A percentile compares a stretch with the other conserved stretches of the same genome.
phyloP scores from a whole-genome alignment of 2,329 filamentous ascomycete genomes.

The Arthroderma sp. region DNA sequence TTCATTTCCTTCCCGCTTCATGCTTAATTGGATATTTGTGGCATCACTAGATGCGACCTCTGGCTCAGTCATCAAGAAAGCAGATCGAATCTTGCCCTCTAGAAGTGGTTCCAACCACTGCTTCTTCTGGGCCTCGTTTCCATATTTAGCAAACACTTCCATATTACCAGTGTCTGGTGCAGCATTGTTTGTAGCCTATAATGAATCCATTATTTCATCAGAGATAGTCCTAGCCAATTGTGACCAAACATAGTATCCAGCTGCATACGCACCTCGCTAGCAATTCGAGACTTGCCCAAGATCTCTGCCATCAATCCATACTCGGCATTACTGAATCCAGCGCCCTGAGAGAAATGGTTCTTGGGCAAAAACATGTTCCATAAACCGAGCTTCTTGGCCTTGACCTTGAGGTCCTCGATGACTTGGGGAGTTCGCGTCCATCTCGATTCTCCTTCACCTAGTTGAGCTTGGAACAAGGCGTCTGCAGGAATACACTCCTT shows the following conservation, averaged over 20 bases:
- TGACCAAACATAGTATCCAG: background rate
- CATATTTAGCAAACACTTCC: constrained; percentile 88
- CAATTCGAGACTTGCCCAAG: constrained; percentile 71
- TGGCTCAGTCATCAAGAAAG: constrained; percentile 90
- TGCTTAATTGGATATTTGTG: constrained; percentile 77
- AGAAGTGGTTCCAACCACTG: constrained; percentile 71
- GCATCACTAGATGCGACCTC: constrained; percentile 81
- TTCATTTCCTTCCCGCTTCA: constrained; percentile 69
- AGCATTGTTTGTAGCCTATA: constrained; percentile 66
- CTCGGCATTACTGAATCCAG: constrained; percentile 88
- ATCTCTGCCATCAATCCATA: constrained; percentile 97
- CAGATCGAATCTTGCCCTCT: constrained; percentile 72
- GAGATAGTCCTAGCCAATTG: background rate
- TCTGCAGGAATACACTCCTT: constrained; percentile 88
- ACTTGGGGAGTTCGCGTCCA: constrained; percentile 70
- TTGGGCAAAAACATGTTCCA: constrained; percentile 99
- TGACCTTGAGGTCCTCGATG: constrained; percentile 77
- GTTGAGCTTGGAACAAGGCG: constrained; percentile 62
- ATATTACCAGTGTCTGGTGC: constrained; percentile 92
- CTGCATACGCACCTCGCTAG: constrained; percentile 46
- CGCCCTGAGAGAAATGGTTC: constrained; percentile 88
- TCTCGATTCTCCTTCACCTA: constrained; percentile 61
- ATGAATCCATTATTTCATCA: background rate
- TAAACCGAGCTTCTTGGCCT: constrained; percentile 68
- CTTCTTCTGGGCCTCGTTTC: constrained; percentile 70